Percentiles rank a stretch among this genome's conserved stretches.
Conservation (phyloP, 371 early-diverging fungal species). For the Mucor circinelloides region DNA sequence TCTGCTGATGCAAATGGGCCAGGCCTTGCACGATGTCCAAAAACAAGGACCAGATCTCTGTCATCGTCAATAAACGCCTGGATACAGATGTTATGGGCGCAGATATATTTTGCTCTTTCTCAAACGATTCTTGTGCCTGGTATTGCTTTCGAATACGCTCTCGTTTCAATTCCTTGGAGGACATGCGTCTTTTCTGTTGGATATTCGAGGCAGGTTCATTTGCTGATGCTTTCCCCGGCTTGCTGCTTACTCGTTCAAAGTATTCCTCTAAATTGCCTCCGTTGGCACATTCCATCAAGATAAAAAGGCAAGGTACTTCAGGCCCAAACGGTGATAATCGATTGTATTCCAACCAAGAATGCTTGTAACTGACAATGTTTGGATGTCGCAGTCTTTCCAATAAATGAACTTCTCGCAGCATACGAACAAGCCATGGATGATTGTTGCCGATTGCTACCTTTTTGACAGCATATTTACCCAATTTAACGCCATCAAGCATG, state of each 20-base stretch:
- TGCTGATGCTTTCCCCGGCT: neutral
- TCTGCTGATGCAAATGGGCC: slow-evolving; percentile 79
- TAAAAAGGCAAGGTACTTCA: slow-evolving; percentile 91
- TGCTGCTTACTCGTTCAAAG: slow-evolving; percentile 46
- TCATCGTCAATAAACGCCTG: slow-evolving; percentile 58
- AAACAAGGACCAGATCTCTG: slow-evolving; percentile 84
- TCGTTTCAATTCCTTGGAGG: slow-evolving; percentile 35
- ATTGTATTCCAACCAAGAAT: slow-evolving; percentile 89
- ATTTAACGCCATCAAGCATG: slow-evolving; percentile 77
- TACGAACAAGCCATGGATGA: slow-evolving; percentile 90
- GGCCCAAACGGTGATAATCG: slow-evolving; percentile 85
- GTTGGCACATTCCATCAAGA: slow-evolving; percentile 96
- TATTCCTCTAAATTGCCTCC: slow-evolving; percentile 96
- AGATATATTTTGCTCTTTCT: slow-evolving; percentile 20
- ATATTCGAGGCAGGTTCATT: neutral
- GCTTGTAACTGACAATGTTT: slow-evolving; percentile 94
- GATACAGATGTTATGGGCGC: slow-evolving; percentile 5
- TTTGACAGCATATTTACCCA: slow-evolving; percentile 92
- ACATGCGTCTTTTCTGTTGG: slow-evolving; percentile 11
- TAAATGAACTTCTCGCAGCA: slow-evolving; percentile 92
- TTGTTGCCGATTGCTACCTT: slow-evolving; percentile 91
- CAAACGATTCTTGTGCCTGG: slow-evolving; percentile 27
- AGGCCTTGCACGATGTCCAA: slow-evolving; percentile 88
- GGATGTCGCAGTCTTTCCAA: slow-evolving; percentile 87
- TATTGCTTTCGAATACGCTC: slow-evolving; percentile 40